Conservation (phyloP, 2,329 filamentous ascomycete genomes). For the Colletotrichum destructivum region DNA sequence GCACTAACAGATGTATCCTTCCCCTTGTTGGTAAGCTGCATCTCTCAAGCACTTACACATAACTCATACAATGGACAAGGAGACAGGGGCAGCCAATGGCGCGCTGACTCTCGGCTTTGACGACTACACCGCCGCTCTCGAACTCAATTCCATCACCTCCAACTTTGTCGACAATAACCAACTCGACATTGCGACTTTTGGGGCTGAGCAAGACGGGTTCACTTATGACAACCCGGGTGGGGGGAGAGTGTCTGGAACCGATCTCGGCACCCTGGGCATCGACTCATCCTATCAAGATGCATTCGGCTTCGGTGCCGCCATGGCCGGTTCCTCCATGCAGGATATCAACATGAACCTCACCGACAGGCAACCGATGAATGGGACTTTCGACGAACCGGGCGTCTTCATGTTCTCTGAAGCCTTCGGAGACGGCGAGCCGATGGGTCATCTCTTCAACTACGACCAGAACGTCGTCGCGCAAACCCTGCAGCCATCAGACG, state of each 20-base stretch:
- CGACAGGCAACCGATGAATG: not conserved
- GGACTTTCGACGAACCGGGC: not conserved
- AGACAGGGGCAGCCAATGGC: conserved; percentile 12
- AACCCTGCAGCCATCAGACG: not conserved
- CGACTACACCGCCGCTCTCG: conserved; percentile 28
- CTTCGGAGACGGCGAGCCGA: not conserved
- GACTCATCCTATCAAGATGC: not conserved
- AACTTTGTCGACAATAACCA: not conserved
- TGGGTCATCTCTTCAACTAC: not conserved
- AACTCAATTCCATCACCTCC: conserved; percentile 15
- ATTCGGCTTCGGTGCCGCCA: not conserved
- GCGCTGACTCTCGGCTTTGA: conserved; percentile 13
- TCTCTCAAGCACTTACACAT: conserved; percentile 27
- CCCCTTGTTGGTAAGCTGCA: not conserved
- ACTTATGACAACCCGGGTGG: not conserved
- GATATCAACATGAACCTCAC: not conserved
- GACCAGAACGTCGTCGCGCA: not conserved
- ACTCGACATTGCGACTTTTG: not conserved
- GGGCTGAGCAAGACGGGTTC: not conserved
- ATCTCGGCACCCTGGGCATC: not conserved
- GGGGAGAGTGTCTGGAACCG: not conserved
- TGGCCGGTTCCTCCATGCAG: not conserved
- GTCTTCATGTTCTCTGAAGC: conserved; percentile 17
- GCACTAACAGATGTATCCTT: not conserved
- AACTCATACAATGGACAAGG: conserved; percentile 29